A percentile compares a stretch with the other conserved stretches of the same genome.
phyloP scores from a whole-genome alignment of 139 green algal genomes.

The Chlorella sp. region DNA sequence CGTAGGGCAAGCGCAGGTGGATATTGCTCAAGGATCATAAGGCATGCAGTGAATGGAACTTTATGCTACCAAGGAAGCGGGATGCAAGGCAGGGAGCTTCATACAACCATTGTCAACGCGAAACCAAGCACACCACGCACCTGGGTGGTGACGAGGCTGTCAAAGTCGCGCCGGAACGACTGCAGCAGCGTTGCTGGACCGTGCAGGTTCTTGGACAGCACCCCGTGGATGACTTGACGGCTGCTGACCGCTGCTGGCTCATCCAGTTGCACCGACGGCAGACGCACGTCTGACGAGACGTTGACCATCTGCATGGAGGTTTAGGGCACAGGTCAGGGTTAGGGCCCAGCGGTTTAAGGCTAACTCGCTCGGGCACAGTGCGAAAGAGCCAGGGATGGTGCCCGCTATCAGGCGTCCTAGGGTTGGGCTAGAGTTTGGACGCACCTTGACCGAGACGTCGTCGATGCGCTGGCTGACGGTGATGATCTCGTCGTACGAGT shows the following conservation, averaged over 20 bases:
- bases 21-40: too few relatives aligned
- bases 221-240: slow-evolving; percentile 6
- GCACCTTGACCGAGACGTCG: slow-evolving; percentile 34
- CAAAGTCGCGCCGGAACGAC: slow-evolving; percentile 26
- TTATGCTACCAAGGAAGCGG: too few relatives aligned
- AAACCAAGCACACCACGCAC: not conserved
- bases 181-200: slow-evolving; percentile 39
- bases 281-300: slow-evolving; percentile 27
- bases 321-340: too few relatives aligned
- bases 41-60: too few relatives aligned
- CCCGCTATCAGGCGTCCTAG: too few relatives aligned
- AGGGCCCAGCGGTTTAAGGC: too few relatives aligned
- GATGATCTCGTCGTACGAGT: slow-evolving; percentile 53
- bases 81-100: too few relatives aligned
- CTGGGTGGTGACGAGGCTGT: slow-evolving; percentile 15
- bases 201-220: slow-evolving; percentile 42
- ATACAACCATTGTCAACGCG: too few relatives aligned
- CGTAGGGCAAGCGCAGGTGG: too few relatives aligned
- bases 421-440: too few relatives aligned
- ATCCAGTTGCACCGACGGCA: slow-evolving; percentile 30
- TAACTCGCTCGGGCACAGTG: too few relatives aligned
- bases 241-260: slow-evolving; percentile 33
- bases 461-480: slow-evolving; percentile 18
- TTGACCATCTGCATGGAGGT: slow-evolving; percentile 41
- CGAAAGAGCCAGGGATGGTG: too few relatives aligned